A percentile compares a stretch with the other conserved stretches of the same genome.
phyloP scores from a whole-genome alignment of 768 basidiomycete genomes.

The Scleroderma bovista region DNA sequence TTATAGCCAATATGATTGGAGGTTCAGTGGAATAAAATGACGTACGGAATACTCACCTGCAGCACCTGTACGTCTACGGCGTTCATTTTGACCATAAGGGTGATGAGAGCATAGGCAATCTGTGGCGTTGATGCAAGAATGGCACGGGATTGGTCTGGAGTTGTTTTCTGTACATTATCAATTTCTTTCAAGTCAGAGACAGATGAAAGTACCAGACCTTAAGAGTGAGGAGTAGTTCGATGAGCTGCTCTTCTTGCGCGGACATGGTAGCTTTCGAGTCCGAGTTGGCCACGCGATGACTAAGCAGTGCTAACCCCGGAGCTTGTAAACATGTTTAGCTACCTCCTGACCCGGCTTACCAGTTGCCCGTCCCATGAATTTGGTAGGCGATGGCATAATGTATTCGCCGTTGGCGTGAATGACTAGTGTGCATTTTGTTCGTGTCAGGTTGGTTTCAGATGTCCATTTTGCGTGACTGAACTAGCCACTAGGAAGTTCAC shows the following conservation, averaged over 20 bases:
- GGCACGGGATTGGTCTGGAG: slow-evolving; percentile 58
- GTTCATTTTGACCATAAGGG: slow-evolving; percentile 73
- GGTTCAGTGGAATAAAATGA: background rate
- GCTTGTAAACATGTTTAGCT: too few relatives aligned
- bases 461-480: too few relatives aligned
- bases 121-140: slow-evolving; percentile 71
- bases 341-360: too few relatives aligned
- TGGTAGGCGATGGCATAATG: too few relatives aligned
- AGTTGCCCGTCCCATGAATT: too few relatives aligned
- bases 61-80: slow-evolving; percentile 71
- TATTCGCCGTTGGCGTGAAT: too few relatives aligned
- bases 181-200: background rate
- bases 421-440: too few relatives aligned
- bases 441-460: too few relatives aligned
- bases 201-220: slow-evolving; percentile 36
- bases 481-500: too few relatives aligned
- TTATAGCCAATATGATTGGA: background rate
- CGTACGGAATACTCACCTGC: slow-evolving; percentile 41
- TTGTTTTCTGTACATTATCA: slow-evolving; percentile 53
- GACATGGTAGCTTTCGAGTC: slow-evolving; percentile 37
- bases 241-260: slow-evolving; percentile 57
- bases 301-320: background rate
- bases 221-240: slow-evolving; percentile 71
- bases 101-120: slow-evolving; percentile 72
- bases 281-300: background rate